A percentile compares a stretch with the other conserved stretches of the same genome.
Evolutionary conservation across 352 stramenopile species (phyloP).

Genomic region (Globisporangium perplexum): DNA sequence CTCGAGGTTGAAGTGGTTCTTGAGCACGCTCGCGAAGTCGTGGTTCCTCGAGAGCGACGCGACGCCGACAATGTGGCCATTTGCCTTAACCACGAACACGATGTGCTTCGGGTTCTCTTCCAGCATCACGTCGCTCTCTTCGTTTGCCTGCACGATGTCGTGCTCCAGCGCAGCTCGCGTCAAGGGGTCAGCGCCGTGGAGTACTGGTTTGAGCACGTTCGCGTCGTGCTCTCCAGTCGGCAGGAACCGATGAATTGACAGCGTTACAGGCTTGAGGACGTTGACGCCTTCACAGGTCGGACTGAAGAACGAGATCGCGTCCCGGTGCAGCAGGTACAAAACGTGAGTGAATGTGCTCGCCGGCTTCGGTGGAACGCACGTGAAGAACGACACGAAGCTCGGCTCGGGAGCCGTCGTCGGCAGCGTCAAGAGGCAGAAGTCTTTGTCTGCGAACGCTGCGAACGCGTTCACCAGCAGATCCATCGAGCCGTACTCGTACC

Average conservation of each 20-base stretch:
- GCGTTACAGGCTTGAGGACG: conserved; percentile 27
- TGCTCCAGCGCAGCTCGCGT: conserved; percentile 24
- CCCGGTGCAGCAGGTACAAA: conserved; percentile 50
- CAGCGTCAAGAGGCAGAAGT: conserved; percentile 55
- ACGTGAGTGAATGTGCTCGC: conserved; percentile 50
- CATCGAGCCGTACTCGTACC: conserved; percentile 29
- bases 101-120: conserved; percentile 61
- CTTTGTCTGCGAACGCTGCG: conserved; percentile 37
- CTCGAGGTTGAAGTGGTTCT: conserved; percentile 63
- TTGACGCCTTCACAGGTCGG: conserved; percentile 17
- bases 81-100: conserved; percentile 54
- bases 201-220: conserved; percentile 15
- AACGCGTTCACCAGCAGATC: conserved; percentile 51
- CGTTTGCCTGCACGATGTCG: conserved; percentile 27
- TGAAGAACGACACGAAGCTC: conserved; percentile 43
- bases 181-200: conserved; percentile 19
- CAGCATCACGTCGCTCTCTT: conserved; percentile 56
- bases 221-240: conserved; percentile 7
- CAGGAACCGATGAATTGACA: conserved; percentile 29
- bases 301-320: conserved; percentile 53
- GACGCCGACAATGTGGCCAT: conserved; percentile 31
- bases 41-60: conserved; percentile 38
- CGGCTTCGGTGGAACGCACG: conserved; percentile 26
- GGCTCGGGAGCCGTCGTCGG: conserved; percentile 41
- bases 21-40: conserved; percentile 41